Percentiles rank a stretch among this genome's conserved stretches.
phyloP scores from a whole-genome alignment of 495 filamentous ascomycete species.

The Neurospora sp. region DNA sequence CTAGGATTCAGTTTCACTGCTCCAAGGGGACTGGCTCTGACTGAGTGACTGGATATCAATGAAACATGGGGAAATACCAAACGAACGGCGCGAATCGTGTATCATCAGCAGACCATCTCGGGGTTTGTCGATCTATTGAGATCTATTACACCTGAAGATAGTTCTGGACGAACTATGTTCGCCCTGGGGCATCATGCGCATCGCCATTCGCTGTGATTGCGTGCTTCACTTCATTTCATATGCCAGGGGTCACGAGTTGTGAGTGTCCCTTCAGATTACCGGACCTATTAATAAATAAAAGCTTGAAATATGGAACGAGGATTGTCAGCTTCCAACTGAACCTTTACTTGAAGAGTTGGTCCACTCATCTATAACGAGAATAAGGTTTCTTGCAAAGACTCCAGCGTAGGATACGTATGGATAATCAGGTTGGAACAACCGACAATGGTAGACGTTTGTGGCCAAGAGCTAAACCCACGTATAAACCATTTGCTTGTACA shows the following conservation, averaged over 20 bases:
- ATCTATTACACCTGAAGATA: not conserved
- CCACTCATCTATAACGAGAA: not conserved
- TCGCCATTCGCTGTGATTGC: not conserved
- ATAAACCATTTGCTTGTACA: not conserved
- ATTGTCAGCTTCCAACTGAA: not conserved
- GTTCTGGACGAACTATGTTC: not conserved
- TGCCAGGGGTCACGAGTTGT: not conserved
- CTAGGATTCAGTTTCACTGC: not conserved
- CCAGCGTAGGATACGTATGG: not conserved
- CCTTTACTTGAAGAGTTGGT: not conserved
- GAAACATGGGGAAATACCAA: not conserved
- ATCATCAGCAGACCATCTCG: not conserved
- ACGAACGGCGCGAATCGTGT: not conserved
- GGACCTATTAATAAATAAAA: not conserved
- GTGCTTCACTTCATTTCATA: not conserved
- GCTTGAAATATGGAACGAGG: not conserved
- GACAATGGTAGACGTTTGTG: not conserved
- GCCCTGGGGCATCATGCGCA: not conserved
- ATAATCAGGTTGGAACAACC: not conserved
- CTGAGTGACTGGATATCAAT: not conserved
- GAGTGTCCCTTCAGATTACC: not conserved
- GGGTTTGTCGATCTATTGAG: not conserved
- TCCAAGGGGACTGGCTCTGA: not conserved
- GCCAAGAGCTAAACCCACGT: not conserved
- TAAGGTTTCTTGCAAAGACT: not conserved